Base-by-base conservation (phyloP, 345 rosid species). In the Citrus unshiu region DNA sequence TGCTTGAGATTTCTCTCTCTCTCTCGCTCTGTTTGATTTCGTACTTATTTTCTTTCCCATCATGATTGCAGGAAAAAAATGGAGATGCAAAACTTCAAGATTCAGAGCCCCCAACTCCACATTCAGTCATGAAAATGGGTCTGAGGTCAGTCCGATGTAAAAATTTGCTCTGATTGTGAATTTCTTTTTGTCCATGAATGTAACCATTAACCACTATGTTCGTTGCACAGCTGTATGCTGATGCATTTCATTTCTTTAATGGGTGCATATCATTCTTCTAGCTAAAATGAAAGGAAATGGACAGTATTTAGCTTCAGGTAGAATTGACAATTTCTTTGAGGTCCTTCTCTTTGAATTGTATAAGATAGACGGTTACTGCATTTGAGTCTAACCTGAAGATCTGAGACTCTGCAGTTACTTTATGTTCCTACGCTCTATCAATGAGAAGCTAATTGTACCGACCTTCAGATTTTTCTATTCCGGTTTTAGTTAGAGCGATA, bases 41-140 rank as follows among this genome's bases (percentile, higher is more conserved):
- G 2, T 22, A 13, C 14, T 64, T 72, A 16, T 81, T 24, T 71
- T 80, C 73, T 72, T 13, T 72, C n/a, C 65, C 40, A 71, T 81
- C 63, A 57, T 77, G 64, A 68, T 77, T 86, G 71, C 93, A 96
- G 99, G 99, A 94, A 72, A 91, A 89, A 86, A 91, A 91, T 85
- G 97, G 91, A 68, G 97, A 94, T 80, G 79, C 80, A 68, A 96
- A 90, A 86, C 81, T 86, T 84, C 97, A 89, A 82, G 98, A 94
- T 81, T 91, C 98, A 7, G 99, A 94, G 93, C 99, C 99, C 79
- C 93, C 90, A 78, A 96, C 98, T 81, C 98, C 99, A 72, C 91
- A 83, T 85, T 92, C 99, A 70, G 92, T 85, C 79, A 80, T 91
- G 81, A 96, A 91, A 87, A 91, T 93, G 92, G 84, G 91, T 81